Conservation (phyloP, 2,329 filamentous ascomycete species). For the Sporothrix sp. region DNA sequence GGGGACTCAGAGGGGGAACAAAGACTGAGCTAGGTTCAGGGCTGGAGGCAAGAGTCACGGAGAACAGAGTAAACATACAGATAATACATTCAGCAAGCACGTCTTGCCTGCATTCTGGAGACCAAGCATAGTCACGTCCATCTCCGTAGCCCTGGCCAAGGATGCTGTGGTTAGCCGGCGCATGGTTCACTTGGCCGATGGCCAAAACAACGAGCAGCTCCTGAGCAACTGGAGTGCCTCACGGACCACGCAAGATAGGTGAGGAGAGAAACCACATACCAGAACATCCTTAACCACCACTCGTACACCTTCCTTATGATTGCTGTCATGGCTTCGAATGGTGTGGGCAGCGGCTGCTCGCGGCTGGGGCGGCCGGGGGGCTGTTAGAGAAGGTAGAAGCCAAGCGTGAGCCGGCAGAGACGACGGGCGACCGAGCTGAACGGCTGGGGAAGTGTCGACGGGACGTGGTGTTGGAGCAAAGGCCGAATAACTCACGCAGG, state of each 20-base stretch:
- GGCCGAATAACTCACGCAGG: no score
- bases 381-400: neutral
- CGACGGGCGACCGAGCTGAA: neutral
- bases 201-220: no score
- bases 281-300: constrained; percentile 96
- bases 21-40: constrained; percentile 9
- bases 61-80: constrained; percentile 53
- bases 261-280: constrained; percentile 48
- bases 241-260: no score
- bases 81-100: constrained; percentile 82
- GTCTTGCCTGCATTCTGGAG: constrained; percentile 98
- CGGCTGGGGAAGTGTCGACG: neutral
- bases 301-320: constrained; percentile 94
- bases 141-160: constrained; percentile 76
- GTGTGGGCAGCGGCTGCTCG: neutral
- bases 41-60: neutral
- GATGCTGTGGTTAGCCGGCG: neutral
- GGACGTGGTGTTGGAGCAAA: neutral
- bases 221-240: constrained; percentile 2
- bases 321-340: constrained; percentile 60
- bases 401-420: no score
- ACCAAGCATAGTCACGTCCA: constrained; percentile 99
- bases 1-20: neutral
- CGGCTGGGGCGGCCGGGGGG: neutral
- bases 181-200: no score